These are phyloP conservation scores for Uronychia binucleata DNA, from an alignment of 73 alveolate genomes.

Conservation along the genomic window DNA sequence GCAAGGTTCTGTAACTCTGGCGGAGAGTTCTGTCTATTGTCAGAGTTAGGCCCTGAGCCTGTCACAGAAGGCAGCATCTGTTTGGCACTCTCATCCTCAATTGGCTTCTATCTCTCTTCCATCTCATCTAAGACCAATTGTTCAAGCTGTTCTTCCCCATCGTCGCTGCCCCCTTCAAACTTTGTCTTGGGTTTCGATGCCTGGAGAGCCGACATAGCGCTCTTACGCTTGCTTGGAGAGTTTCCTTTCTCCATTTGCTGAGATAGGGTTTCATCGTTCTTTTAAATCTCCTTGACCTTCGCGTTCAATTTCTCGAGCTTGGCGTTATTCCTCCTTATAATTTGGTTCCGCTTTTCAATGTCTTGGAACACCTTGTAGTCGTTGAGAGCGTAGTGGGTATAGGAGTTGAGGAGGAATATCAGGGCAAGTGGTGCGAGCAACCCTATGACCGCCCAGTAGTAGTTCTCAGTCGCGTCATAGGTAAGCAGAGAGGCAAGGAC, in stretches of 20 bases:
- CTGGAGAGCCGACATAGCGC: too few species aligned
- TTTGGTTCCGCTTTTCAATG: constrained; percentile 8
- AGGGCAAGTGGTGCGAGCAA: constrained; percentile 39
- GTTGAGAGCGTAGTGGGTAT: constrained; percentile 47
- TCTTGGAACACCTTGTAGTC: constrained; percentile 55
- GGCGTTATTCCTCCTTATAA: constrained; percentile 40
- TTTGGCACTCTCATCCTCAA: too few species aligned
- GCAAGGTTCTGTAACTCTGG: too few species aligned
- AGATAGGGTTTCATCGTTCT: constrained; percentile 3
- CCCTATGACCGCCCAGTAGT: constrained; percentile 15
- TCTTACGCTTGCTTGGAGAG: too few species aligned
- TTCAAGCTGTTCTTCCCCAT: too few species aligned
- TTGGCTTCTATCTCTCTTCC: too few species aligned
- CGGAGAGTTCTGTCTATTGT: too few species aligned
- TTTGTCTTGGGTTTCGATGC: too few species aligned
- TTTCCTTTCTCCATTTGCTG: not conserved
- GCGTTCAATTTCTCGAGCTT: constrained; percentile 34
- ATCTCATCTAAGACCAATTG: too few species aligned
- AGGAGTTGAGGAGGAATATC: constrained; percentile 27
- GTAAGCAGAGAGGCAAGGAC: constrained; percentile 31
- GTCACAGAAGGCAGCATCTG: too few species aligned
- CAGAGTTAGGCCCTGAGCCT: too few species aligned
- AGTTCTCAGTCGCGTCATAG: constrained; percentile 26
- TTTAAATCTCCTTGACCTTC: constrained; percentile 19
- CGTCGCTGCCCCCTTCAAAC: too few species aligned